Conservation (phyloP, 805 yeast species). For the Dipodascopsis uninucleata region DNA sequence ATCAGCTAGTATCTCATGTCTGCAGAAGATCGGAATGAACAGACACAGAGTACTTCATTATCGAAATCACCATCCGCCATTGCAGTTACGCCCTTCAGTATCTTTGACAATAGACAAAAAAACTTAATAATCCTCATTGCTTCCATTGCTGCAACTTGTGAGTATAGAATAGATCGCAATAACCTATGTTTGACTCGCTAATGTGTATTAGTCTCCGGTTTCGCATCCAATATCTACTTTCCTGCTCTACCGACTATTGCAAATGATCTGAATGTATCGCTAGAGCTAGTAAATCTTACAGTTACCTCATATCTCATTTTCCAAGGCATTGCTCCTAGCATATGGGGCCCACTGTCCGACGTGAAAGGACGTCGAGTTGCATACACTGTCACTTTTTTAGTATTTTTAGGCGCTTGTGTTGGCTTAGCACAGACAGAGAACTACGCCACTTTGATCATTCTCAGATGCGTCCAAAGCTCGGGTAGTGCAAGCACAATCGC, state of each 20-base stretch:
- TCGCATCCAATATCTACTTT: conserved; percentile 73
- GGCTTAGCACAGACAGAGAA: conserved; percentile 58
- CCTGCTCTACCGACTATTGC: conserved; percentile 69
- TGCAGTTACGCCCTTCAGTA: too few relatives aligned
- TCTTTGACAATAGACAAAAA: too few relatives aligned
- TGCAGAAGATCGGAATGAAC: too few relatives aligned
- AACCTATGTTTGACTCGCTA: too few relatives aligned
- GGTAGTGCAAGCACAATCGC: conserved; percentile 76
- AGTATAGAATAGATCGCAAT: too few relatives aligned
- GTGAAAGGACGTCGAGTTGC: conserved; percentile 69
- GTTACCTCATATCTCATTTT: conserved; percentile 70
- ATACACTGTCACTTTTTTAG: conserved; percentile 49
- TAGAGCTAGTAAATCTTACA: conserved; percentile 61
- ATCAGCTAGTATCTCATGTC: too few relatives aligned
- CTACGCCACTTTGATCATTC: conserved; percentile 54
- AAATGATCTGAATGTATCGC: conserved; percentile 50
- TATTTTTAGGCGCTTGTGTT: conserved; percentile 59
- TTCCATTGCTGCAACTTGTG: too few relatives aligned
- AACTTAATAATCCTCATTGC: too few relatives aligned
- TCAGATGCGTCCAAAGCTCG: conserved; percentile 73
- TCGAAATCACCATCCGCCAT: too few relatives aligned
- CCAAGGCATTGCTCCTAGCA: conserved; percentile 73
- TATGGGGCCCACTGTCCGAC: conserved; percentile 68
- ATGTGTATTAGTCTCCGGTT: too few relatives aligned
- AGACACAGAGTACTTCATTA: too few relatives aligned